Percentiles rank a stretch among this genome's conserved stretches.
Evolutionary conservation across 257 asterid species (phyloP).

Genomic region (Solanum microdontum): DNA sequence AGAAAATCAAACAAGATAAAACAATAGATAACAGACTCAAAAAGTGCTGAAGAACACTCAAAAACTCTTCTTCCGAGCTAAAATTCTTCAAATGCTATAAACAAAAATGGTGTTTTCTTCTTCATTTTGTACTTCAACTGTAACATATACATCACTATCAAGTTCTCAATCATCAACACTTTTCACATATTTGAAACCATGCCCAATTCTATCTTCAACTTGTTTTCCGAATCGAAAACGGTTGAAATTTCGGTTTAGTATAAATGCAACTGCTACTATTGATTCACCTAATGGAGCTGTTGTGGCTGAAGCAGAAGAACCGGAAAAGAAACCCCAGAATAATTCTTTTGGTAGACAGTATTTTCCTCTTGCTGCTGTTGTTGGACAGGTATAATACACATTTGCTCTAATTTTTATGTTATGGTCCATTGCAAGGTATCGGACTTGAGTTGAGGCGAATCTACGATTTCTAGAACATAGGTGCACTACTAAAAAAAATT

Average conservation of each 20-base stretch:
- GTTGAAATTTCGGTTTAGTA: background rate
- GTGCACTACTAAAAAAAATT: no score
- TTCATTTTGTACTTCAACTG: background rate
- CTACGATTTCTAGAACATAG: background rate
- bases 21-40: background rate
- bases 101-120: background rate
- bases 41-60: background rate
- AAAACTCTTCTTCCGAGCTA: background rate
- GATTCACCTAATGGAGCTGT: background rate
- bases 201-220: background rate
- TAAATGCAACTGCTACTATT: conserved; percentile 1
- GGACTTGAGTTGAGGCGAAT: background rate
- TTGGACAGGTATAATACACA: conserved; percentile 66
- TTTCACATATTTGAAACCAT: background rate
- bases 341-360: conserved; percentile 55
- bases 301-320: background rate
- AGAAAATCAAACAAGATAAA: background rate
- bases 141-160: background rate
- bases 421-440: background rate
- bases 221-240: background rate
- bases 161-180: background rate
- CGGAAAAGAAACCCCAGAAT: background rate
- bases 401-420: background rate
- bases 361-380: conserved; percentile 94
- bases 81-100: background rate